phyloP scores from a whole-genome alignment of 352 stramenopile genomes.

The Globisporangium megalacanthum region DNA sequence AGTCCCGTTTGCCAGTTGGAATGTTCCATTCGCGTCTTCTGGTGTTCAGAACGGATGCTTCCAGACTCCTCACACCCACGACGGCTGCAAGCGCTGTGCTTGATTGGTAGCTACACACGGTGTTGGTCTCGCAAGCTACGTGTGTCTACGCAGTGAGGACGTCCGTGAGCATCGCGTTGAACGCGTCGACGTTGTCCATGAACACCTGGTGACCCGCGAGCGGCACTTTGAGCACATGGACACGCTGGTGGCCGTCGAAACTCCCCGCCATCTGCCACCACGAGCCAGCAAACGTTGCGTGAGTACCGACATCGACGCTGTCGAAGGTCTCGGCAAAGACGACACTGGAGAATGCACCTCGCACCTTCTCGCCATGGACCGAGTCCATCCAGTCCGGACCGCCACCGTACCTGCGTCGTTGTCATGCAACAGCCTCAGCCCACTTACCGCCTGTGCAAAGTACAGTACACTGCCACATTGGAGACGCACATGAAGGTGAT shows the following conservation, averaged over 20 bases:
- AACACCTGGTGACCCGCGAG: constrained; percentile 23
- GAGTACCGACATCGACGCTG: background rate
- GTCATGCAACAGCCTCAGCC: too few species aligned
- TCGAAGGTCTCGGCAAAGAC: too few species aligned
- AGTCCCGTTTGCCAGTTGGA: too few species aligned
- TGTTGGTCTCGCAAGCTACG: background rate
- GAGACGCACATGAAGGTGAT: constrained; percentile 61
- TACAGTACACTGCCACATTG: background rate
- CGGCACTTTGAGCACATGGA: constrained; percentile 41
- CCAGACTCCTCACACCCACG: too few species aligned
- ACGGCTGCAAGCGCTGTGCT: too few species aligned
- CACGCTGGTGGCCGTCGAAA: constrained; percentile 31
- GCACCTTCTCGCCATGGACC: constrained; percentile 40
- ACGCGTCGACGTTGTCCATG: constrained; percentile 24
- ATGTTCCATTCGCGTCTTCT: too few species aligned
- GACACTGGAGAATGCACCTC: background rate
- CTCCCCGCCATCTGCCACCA: constrained; percentile 20
- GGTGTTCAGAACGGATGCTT: too few species aligned
- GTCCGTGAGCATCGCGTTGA: constrained; percentile 45
- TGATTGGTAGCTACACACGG: background rate
- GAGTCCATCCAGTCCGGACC: constrained; percentile 70
- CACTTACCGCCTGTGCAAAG: too few species aligned
- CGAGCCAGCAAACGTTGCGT: background rate
- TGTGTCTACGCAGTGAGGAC: background rate
- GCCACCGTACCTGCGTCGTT: constrained; percentile 30